phyloP scores from a whole-genome alignment of 257 asterid species.

The Hygrophila difformis region DNA sequence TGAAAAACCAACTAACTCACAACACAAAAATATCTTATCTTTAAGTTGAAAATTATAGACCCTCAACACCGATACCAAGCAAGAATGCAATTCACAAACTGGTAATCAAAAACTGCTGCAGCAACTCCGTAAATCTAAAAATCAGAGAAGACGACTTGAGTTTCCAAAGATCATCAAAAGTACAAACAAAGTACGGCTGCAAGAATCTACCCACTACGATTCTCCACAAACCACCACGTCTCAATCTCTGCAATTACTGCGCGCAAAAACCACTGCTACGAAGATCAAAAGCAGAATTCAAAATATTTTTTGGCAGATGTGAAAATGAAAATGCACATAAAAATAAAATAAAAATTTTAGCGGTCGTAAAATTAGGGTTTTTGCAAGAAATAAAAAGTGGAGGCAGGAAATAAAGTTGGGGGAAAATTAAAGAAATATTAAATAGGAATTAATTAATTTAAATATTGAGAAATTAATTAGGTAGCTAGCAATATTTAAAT shows the following conservation, averaged over 20 bases:
- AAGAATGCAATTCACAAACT: slow-evolving; percentile 9
- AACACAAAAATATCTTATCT: no score
- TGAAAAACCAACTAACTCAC: slow-evolving; percentile 17
- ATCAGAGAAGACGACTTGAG: slow-evolving; percentile 21
- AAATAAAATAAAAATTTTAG: slow-evolving; percentile 2
- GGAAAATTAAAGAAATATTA: slow-evolving; percentile 21
- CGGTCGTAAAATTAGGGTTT: slow-evolving; percentile 56
- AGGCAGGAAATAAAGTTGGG: slow-evolving; percentile 29
- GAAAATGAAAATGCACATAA: slow-evolving; percentile 11
- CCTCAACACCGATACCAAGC: not conserved
- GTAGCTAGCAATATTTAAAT: slow-evolving; percentile 52
- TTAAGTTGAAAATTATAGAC: no score
- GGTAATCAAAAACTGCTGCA: not conserved
- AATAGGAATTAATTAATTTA: slow-evolving; percentile 29
- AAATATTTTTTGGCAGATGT: no score
- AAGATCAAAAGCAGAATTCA: slow-evolving; percentile 16
- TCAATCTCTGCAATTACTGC: slow-evolving; percentile 33
- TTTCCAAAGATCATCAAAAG: slow-evolving; percentile 37
- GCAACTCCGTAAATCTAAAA: slow-evolving; percentile 25
- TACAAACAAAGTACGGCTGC: slow-evolving; percentile 25
- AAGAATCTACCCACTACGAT: slow-evolving; percentile 16
- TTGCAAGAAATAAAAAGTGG: slow-evolving; percentile 27
- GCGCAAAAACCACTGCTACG: slow-evolving; percentile 28
- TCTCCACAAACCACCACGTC: slow-evolving; percentile 23
- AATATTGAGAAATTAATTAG: slow-evolving; percentile 24